phyloP scores from a whole-genome alignment of 1,139 yeast species.

The Pichia sp. region DNA sequence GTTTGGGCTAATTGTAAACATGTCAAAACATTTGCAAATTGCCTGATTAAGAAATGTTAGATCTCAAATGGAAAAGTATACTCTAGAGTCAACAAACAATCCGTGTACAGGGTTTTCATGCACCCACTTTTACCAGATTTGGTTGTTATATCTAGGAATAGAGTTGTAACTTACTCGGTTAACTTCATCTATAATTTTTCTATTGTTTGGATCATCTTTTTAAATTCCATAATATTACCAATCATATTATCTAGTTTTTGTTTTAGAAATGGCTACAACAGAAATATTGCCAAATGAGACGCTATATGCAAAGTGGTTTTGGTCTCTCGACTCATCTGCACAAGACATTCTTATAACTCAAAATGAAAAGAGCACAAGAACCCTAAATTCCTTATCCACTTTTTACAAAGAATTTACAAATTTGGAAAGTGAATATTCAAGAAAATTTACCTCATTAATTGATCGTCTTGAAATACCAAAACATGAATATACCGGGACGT shows the following conservation, averaged over 20 bases:
- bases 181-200: no score
- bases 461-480: conserved; percentile 45
- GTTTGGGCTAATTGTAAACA: no score
- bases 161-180: no score
- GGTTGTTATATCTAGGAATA: no score
- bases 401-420: conserved; percentile 47
- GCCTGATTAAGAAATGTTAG: neutral
- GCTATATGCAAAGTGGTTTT: conserved; percentile 24
- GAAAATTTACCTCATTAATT: conserved; percentile 46
- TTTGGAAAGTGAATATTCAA: conserved; percentile 70
- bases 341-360: conserved; percentile 39
- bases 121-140: no score
- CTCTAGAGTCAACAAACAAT: no score
- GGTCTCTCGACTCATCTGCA: conserved; percentile 32
- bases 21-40: neutral
- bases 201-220: no score
- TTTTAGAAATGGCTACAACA: neutral
- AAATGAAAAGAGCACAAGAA: conserved; percentile 38
- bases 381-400: conserved; percentile 39
- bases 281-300: neutral
- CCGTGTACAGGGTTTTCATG: no score
- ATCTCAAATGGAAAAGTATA: no score
- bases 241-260: no score
- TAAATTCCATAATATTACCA: no score
- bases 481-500: conserved; percentile 51